Conservation (phyloP, 2,329 filamentous ascomycete species). For the Cercospora sp. region DNA sequence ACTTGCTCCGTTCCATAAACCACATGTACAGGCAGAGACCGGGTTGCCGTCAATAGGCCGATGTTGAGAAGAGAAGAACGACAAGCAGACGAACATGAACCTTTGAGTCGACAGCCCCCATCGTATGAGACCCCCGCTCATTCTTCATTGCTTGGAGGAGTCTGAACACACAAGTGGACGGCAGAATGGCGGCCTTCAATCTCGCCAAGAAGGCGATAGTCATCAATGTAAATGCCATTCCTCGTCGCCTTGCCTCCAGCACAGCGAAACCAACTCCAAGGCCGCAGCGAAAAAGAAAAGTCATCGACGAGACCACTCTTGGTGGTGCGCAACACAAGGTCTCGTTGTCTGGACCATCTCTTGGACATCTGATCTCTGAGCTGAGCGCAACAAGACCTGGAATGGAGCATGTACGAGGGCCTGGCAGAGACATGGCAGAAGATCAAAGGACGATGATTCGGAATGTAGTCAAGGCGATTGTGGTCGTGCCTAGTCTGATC, state of each 20-base stretch:
- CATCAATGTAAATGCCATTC: background rate
- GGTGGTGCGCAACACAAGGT: constrained; percentile 32
- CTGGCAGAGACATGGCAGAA: constrained; percentile 33
- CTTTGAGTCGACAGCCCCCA: background rate
- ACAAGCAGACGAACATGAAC: background rate
- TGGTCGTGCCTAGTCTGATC: constrained; percentile 12
- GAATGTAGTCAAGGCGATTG: constrained; percentile 15
- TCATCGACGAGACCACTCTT: constrained; percentile 24
- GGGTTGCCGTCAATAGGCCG: background rate
- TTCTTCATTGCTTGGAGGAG: background rate
- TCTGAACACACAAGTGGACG: background rate
- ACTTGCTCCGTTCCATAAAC: background rate
- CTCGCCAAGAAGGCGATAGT: background rate
- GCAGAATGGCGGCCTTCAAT: background rate
- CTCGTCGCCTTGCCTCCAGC: background rate
- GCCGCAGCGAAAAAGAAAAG: background rate
- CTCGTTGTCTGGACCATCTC: constrained; percentile 32
- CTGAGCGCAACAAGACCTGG: constrained; percentile 34
- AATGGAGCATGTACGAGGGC: constrained; percentile 31
- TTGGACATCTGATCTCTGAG: constrained; percentile 35
- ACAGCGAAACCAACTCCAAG: background rate
- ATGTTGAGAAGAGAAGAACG: background rate
- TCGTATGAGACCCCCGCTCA: background rate
- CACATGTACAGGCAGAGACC: background rate
- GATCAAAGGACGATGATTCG: constrained; percentile 23